Evolutionary conservation across 352 stramenopile genomes (phyloP).

Genomic region (Phytophthora crassamura): DNA sequence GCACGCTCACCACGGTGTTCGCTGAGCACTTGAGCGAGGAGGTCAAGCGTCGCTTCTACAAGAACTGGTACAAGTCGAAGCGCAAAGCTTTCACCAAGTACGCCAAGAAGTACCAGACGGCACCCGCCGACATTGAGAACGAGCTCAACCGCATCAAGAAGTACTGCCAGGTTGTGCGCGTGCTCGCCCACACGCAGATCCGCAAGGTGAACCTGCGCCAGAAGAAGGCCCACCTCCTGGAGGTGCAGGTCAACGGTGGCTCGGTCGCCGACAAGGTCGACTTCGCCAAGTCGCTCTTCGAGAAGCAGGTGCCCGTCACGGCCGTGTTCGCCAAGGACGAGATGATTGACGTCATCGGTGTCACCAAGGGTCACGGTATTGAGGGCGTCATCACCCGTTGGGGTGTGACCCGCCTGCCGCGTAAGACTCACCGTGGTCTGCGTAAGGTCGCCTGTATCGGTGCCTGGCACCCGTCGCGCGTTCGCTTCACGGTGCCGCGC

Average conservation of each 20-base stretch:
- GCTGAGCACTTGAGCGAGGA: conserved; percentile 99
- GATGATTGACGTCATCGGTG: conserved; percentile 98
- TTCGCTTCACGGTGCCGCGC: conserved; percentile 98
- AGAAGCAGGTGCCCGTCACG: conserved; percentile 98
- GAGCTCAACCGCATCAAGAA: conserved; percentile 99
- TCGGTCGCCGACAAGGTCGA: conserved; percentile 98
- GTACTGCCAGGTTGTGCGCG: conserved; percentile 99
- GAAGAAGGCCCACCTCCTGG: conserved; percentile 99
- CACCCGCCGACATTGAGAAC: conserved; percentile 92
- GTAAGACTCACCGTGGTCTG: conserved; percentile 99
- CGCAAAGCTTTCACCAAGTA: conserved; percentile 99
- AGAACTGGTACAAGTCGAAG: conserved; percentile 99
- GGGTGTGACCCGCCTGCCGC: conserved; percentile 98
- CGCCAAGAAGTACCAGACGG: conserved; percentile 99
- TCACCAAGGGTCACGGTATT: conserved; percentile 99
- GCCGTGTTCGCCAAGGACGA: conserved; percentile 97
- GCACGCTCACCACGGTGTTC: conserved; percentile 99
- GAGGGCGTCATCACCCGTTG: conserved; percentile 99
- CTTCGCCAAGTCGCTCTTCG: conserved; percentile 99
- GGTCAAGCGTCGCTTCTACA: conserved; percentile 99
- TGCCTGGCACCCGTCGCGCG: conserved; percentile 99
- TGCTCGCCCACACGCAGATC: conserved; percentile 99
- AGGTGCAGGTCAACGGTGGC: conserved; percentile 99
- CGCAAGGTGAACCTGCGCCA: conserved; percentile 99
- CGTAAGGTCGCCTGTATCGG: conserved; percentile 99